These are phyloP conservation scores for Tolypocladium nubicola DNA, from an alignment of 2,329 filamentous ascomycete species.

Conservation along the genomic window DNA sequence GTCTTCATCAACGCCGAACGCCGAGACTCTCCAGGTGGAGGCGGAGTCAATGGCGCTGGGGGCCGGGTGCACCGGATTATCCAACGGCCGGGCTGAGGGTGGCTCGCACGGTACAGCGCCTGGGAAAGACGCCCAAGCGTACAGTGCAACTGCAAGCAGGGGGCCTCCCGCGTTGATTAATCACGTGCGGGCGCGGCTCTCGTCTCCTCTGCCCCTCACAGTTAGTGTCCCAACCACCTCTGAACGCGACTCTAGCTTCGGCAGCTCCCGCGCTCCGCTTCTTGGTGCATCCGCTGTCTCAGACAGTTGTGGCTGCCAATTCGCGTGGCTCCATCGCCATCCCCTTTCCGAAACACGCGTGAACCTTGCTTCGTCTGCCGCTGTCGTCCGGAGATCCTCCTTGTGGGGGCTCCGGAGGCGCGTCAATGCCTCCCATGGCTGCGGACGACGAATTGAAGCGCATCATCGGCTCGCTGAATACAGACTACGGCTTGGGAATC, in stretches of 20 bases:
- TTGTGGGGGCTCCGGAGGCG: neutral
- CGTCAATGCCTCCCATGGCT: neutral
- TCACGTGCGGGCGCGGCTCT: neutral
- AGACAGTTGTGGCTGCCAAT: neutral
- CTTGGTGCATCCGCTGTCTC: neutral
- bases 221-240: neutral
- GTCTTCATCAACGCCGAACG: slow-evolving; percentile 23
- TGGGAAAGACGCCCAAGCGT: fast-evolving
- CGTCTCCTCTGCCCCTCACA: neutral
- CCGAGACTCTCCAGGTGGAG: slow-evolving; percentile 17
- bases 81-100: neutral
- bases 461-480: slow-evolving; percentile 14
- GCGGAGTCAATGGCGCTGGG: neutral
- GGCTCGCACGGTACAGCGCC: neutral
- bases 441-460: slow-evolving; percentile 8
- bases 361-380: neutral
- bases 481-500: slow-evolving; percentile 14
- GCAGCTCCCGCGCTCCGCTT: neutral
- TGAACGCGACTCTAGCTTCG: neutral
- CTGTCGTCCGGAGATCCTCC: neutral
- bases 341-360: neutral
- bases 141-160: neutral
- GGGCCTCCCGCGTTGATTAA: neutral
- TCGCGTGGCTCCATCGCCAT: neutral
- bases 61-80: neutral